Percentiles rank a stretch among this genome's conserved stretches.
phyloP scores from a whole-genome alignment of 305 asterid species.

The Ruellia speciosa region DNA sequence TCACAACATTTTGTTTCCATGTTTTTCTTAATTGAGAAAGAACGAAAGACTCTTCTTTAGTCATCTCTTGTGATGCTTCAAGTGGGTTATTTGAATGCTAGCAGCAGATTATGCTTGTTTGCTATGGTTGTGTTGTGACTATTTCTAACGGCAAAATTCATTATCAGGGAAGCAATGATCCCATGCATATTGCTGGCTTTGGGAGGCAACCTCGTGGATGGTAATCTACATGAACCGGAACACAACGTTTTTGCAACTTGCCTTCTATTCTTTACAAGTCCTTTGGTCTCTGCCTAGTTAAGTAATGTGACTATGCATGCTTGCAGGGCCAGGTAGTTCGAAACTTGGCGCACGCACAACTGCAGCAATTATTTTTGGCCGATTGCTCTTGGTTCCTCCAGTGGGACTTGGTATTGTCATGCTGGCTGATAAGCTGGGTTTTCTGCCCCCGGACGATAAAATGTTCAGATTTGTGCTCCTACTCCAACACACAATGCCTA shows the following conservation, averaged over 20 bases:
- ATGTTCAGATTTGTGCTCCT: slow-evolving; percentile 94
- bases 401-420: slow-evolving; percentile 14
- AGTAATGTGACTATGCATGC: background rate
- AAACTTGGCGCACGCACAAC: slow-evolving; percentile 77
- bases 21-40: too few species aligned
- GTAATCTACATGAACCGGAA: slow-evolving; percentile 26
- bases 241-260: background rate
- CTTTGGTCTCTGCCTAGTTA: background rate
- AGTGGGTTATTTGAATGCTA: background rate
- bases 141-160: slow-evolving; percentile 20
- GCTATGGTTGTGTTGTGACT: slow-evolving; percentile 10
- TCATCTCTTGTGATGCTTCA: background rate
- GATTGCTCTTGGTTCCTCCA: slow-evolving; percentile 83
- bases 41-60: background rate
- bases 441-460: slow-evolving; percentile 78
- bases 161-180: slow-evolving; percentile 78
- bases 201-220: slow-evolving; percentile 95
- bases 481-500: slow-evolving; percentile 96
- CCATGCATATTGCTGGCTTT: slow-evolving; percentile 96
- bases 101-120: slow-evolving; percentile 1
- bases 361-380: slow-evolving; percentile 72
- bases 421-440: slow-evolving; percentile 43
- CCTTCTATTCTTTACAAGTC: slow-evolving; percentile 1
- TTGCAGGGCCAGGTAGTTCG: slow-evolving; percentile 86
- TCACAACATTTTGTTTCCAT: background rate